Percentiles rank a stretch among this genome's conserved stretches.
Conservation (phyloP, 2,329 filamentous ascomycete genomes). For the Calycina marina region DNA sequence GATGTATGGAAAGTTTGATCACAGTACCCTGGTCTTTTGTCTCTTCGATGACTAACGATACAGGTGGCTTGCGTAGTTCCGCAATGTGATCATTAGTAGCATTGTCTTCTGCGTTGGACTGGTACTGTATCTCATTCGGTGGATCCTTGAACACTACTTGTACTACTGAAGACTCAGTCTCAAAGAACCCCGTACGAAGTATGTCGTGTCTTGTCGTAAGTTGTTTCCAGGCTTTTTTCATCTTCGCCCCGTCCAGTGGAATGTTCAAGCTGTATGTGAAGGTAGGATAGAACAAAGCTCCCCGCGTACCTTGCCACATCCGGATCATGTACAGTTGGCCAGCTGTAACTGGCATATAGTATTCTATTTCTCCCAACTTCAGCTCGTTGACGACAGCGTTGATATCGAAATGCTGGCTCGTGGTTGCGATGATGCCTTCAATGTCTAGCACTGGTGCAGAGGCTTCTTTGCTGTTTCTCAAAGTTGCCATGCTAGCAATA, state of each 20-base stretch:
- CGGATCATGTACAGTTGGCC: slow-evolving; percentile 73
- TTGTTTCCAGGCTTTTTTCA: slow-evolving; percentile 46
- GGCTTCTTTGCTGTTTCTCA: slow-evolving; percentile 19
- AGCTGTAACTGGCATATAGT: slow-evolving; percentile 52
- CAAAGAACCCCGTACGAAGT: slow-evolving; percentile 50
- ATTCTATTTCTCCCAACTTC: slow-evolving; percentile 28
- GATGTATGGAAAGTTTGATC: slow-evolving; percentile 51
- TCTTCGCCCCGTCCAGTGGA: slow-evolving; percentile 21
- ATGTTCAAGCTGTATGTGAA: slow-evolving; percentile 47
- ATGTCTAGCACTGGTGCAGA: slow-evolving; percentile 20
- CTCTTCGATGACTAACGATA: slow-evolving; percentile 14
- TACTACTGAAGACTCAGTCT: slow-evolving; percentile 36
- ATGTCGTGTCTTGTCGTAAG: slow-evolving; percentile 44
- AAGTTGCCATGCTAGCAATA: slow-evolving; percentile 45
- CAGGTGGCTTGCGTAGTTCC: slow-evolving; percentile 13
- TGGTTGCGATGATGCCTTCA: slow-evolving; percentile 24
- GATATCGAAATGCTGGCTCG: slow-evolving; percentile 23
- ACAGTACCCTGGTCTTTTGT: neutral
- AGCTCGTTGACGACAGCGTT: slow-evolving; percentile 25
- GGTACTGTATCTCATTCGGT: slow-evolving; percentile 22
- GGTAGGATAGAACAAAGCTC: slow-evolving; percentile 55
- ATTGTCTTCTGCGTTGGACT: slow-evolving; percentile 6
- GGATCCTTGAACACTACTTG: slow-evolving; percentile 42
- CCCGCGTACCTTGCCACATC: slow-evolving; percentile 54
- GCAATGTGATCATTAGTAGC: slow-evolving; percentile 1